A percentile compares a stretch with the other conserved stretches of the same genome.
These are phyloP conservation scores for Eucalyptus cloeziana DNA, from an alignment of 345 rosid genomes.

Conservation along the genomic window DNA sequence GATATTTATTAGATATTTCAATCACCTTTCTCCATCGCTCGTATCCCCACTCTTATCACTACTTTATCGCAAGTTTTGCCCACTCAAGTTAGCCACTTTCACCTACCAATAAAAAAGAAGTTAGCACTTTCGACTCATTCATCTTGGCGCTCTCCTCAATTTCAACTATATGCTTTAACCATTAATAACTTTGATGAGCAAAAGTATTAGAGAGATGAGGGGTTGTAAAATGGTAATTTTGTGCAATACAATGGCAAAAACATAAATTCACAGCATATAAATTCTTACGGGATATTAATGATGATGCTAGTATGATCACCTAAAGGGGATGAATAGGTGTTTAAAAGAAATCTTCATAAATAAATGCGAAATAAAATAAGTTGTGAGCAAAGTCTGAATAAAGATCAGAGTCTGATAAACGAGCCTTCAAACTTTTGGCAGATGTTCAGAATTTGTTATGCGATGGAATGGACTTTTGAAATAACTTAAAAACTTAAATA, in stretches of 20 bases:
- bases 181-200: not conserved
- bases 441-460: rapidly evolving
- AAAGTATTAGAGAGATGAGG: not conserved
- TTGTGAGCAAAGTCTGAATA: rapidly evolving
- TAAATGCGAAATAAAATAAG: too few relatives aligned
- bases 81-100: not conserved
- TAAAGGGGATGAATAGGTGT: rapidly evolving
- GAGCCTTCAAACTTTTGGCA: rapidly evolving
- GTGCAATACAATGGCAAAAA: not conserved
- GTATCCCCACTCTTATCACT: not conserved
- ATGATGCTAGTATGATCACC: too few relatives aligned
- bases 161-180: not conserved
- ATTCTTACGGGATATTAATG: not conserved
- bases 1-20: too few relatives aligned
- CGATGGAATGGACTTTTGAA: too few relatives aligned
- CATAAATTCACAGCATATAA: not conserved
- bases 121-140: not conserved
- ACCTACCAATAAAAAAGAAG: not conserved
- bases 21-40: not conserved
- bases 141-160: not conserved
- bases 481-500: too few relatives aligned
- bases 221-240: too few relatives aligned
- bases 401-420: rapidly evolving
- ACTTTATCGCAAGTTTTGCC: not conserved
- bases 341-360: too few relatives aligned